phyloP scores from a whole-genome alignment of 208 protist species.

The Zelonia costaricensis region DNA sequence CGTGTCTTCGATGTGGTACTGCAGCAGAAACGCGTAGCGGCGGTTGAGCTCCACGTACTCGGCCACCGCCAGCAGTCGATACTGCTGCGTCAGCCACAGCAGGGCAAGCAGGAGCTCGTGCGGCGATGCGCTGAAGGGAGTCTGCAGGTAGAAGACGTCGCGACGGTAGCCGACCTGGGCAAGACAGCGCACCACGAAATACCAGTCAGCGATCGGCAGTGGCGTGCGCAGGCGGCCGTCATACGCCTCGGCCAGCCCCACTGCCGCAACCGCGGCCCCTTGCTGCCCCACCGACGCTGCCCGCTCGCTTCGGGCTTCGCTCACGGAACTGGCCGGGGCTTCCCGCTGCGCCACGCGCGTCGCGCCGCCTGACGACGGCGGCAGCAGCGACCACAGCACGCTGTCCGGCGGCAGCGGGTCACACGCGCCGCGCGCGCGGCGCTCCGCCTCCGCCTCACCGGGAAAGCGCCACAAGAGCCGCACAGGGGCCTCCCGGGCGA shows the following conservation, averaged over 20 bases:
- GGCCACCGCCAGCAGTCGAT: conserved; percentile 56
- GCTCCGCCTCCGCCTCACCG: conserved; percentile 15
- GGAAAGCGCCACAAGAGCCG: conserved; percentile 16
- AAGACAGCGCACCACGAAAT: conserved; percentile 53
- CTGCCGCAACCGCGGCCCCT: no score
- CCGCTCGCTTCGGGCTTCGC: no score
- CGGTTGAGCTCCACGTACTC: conserved; percentile 70
- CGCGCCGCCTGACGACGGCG: background rate
- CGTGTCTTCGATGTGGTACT: conserved; percentile 15
- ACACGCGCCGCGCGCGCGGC: conserved; percentile 13
- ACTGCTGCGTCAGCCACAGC: conserved; percentile 78
- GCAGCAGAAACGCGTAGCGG: conserved; percentile 58
- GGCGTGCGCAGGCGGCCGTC: conserved; percentile 16
- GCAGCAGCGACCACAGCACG: conserved; percentile 3
- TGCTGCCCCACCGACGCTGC: no score
- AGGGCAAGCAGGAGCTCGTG: conserved; percentile 72
- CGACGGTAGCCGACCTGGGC: conserved; percentile 64
- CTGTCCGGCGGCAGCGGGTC: conserved; percentile 14
- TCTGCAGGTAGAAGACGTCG: conserved; percentile 68
- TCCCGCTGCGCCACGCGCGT: background rate
- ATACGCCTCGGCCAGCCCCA: conserved; percentile 10
- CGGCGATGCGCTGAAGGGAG: conserved; percentile 38
- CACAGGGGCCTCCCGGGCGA: conserved; percentile 13
- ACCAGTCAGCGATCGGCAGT: conserved; percentile 45
- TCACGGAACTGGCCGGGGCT: background rate